A percentile compares a stretch with the other conserved stretches of the same genome.
Conservation (phyloP, 495 filamentous ascomycete genomes). For the Penicillium simplicissimum region DNA sequence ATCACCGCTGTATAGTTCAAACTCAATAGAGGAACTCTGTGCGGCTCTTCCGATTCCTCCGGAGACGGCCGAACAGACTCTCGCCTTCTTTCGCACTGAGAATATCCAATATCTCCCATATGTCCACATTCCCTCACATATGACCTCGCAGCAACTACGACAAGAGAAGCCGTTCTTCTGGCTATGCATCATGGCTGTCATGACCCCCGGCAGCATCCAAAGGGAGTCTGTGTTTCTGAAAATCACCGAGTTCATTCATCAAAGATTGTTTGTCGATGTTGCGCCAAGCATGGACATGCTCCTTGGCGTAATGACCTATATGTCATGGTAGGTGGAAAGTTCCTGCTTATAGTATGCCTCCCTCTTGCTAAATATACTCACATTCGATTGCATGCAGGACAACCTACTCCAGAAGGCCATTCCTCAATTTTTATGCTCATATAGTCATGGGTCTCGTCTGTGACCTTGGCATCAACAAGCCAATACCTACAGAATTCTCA, state of each 20-base stretch:
- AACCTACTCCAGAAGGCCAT: slow-evolving; percentile 20
- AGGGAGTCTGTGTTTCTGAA: slow-evolving; percentile 39
- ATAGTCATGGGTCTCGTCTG: slow-evolving; percentile 53
- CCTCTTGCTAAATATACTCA: not conserved
- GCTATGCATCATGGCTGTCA: slow-evolving; percentile 54
- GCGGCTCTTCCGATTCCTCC: slow-evolving; percentile 24
- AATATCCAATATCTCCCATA: slow-evolving; percentile 48
- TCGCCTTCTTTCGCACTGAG: slow-evolving; percentile 42
- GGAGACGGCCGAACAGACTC: slow-evolving; percentile 40
- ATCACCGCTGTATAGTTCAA: not conserved
- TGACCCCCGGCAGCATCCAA: slow-evolving; percentile 31
- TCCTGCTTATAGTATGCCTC: not conserved
- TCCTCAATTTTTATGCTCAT: slow-evolving; percentile 45
- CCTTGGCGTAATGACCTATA: slow-evolving; percentile 50
- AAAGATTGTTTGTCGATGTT: slow-evolving; percentile 49
- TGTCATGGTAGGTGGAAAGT: slow-evolving; percentile 40
- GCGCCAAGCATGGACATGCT: slow-evolving; percentile 58
- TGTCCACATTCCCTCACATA: slow-evolving; percentile 41
- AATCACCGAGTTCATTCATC: slow-evolving; percentile 43
- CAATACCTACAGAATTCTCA: slow-evolving; percentile 29
- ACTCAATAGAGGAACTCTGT: slow-evolving; percentile 12
- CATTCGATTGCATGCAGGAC: slow-evolving; percentile 13
- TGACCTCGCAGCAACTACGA: slow-evolving; percentile 49
- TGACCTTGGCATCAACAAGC: slow-evolving; percentile 58
- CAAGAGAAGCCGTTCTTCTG: slow-evolving; percentile 53